These are phyloP conservation scores for Penicillium sp. DNA, from an alignment of 2,329 filamentous ascomycete genomes.

Conservation along the genomic window DNA sequence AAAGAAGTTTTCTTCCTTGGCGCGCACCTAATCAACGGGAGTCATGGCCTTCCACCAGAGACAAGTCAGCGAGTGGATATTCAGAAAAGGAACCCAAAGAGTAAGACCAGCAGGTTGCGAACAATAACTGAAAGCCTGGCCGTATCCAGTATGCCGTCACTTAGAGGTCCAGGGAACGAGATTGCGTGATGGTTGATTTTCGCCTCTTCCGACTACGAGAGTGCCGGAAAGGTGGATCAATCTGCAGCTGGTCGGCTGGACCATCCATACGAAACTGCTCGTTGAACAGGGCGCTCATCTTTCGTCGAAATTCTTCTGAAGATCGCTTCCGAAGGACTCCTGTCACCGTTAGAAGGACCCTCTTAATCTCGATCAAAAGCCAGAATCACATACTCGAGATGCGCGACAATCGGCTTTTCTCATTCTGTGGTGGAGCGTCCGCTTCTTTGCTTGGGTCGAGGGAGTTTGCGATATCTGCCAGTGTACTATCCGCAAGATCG, in stretches of 20 bases:
- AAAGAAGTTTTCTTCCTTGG: no score
- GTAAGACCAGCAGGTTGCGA: not conserved
- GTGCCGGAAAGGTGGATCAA: conserved; percentile 14
- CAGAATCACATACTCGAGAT: conserved; percentile 12
- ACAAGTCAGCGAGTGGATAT: no score
- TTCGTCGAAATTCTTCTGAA: conserved; percentile 29
- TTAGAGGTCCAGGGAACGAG: conserved; percentile 5
- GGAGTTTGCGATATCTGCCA: conserved; percentile 1
- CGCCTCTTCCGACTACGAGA: conserved; percentile 6
- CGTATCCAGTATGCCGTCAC: not conserved
- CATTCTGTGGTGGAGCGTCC: conserved; percentile 1
- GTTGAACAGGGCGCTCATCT: conserved; percentile 30
- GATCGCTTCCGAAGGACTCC: conserved; percentile 22
- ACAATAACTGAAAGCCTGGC: not conserved
- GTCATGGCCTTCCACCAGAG: no score
- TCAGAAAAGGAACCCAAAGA: no score
- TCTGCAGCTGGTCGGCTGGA: conserved; percentile 22
- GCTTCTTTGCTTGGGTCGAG: not conserved
- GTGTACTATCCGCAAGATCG: not conserved
- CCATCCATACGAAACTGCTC: conserved; percentile 21
- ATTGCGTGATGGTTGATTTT: conserved; percentile 12
- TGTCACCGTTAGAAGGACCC: conserved; percentile 4
- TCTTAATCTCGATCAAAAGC: not conserved
- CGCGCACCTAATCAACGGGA: no score
- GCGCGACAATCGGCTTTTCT: conserved; percentile 9